Conservation (phyloP, 2,329 filamentous ascomycete genomes). For the Aureobasidium sp. region DNA sequence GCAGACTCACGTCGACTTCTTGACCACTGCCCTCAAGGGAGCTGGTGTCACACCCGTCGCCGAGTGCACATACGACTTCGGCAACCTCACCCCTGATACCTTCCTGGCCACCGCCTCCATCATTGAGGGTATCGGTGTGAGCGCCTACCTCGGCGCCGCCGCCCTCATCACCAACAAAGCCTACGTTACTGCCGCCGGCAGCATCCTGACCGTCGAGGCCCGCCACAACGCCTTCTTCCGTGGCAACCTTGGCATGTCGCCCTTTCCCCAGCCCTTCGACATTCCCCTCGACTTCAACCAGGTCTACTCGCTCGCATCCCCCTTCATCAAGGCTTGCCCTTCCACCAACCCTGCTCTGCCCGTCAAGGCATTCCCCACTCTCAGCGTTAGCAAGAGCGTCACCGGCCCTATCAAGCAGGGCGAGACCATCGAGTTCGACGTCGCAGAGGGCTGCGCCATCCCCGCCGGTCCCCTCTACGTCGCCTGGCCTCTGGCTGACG, state of each 20-base stretch:
- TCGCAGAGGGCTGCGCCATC: slow-evolving; percentile 15
- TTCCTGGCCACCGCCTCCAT: slow-evolving; percentile 44
- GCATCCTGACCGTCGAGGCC: slow-evolving; percentile 56
- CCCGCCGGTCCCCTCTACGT: slow-evolving; percentile 20
- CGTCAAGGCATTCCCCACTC: slow-evolving; percentile 38
- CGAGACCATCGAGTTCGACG: slow-evolving; percentile 16
- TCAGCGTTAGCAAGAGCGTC: slow-evolving; percentile 13
- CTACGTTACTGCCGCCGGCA: slow-evolving; percentile 53
- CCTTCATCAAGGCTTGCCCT: slow-evolving; percentile 53
- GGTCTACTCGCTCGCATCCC: slow-evolving; percentile 56
- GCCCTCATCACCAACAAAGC: slow-evolving; percentile 46
- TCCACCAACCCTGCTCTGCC: slow-evolving; percentile 45
- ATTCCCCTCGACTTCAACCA: slow-evolving; percentile 48
- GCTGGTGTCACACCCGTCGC: slow-evolving; percentile 45
- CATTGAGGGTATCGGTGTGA: slow-evolving; percentile 50
- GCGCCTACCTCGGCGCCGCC: slow-evolving; percentile 55
- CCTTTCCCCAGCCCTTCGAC: slow-evolving; percentile 54
- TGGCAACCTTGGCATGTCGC: slow-evolving; percentile 31
- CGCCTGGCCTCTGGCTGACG: slow-evolving; percentile 18
- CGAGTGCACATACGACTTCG: slow-evolving; percentile 50
- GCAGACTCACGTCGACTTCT: slow-evolving; percentile 47
- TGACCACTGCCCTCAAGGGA: slow-evolving; percentile 36
- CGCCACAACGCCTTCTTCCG: slow-evolving; percentile 56
- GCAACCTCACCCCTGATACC: slow-evolving; percentile 33
- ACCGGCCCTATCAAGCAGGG: slow-evolving; percentile 8